Base-by-base conservation (phyloP, 345 rosid species). In the Rhodomyrtus tomentosa region DNA sequence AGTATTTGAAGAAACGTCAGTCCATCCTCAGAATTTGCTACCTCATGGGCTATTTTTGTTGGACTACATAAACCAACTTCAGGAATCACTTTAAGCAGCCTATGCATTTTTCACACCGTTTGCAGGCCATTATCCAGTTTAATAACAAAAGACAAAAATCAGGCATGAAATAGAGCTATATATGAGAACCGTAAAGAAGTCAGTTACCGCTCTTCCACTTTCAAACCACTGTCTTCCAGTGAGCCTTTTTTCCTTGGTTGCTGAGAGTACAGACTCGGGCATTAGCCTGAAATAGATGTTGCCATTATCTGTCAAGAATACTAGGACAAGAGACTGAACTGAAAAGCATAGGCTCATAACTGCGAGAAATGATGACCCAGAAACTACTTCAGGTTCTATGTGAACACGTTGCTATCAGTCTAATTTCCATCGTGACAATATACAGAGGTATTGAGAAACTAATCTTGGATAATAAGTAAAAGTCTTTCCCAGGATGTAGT, bases 141-240 rank as follows among this genome's bases (percentile, higher is more conserved):
- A 36, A 36, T 68, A 68, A 36, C 36, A 68, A 68, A 62, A 68
- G 45, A 36, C 20, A 25, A 36, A 18, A 18, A 18, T 59, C 42
- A 18, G 11, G n/a, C 49, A 59, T 25, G 27, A 32, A 56, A 20
- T 38, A 83, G 81, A 11, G 22, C n/a, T 27, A 72, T 81, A 21
- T 36, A 81, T 68, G 79, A 68, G 42, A 81, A 50, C 50, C 4
- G 27, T 18, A 45, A 76, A 85, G 38, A 50, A 83, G 29, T 82
- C 40, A n/a, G 42, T 83, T 91, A 95, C 96, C 88, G 76, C 94
- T 92, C 90, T 91, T 89, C 98, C 99, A 86, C 95, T 94, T 86
- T 97, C 99, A 86, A 95, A 97, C 98, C 96, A 95, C 89, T 92
- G 98, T 89, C 98, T 95, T 90, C 99, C 99, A 3, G 93, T 25